Evolutionary conservation across 2,329 filamentous ascomycete genomes (phyloP).

Genomic region (Hyphodiscus sp.): DNA sequence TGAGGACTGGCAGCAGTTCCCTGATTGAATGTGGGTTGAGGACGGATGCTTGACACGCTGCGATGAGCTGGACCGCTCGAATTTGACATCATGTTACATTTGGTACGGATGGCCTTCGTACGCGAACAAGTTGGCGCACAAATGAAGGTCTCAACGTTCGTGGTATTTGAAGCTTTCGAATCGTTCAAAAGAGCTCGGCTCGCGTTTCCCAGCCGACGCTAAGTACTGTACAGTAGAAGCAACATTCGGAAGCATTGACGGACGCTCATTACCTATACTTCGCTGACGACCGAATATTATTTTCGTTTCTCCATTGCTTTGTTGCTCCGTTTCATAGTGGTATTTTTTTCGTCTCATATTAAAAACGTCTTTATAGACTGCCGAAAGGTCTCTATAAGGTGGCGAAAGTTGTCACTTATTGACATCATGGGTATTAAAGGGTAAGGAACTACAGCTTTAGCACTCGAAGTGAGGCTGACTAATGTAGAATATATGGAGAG

Average conservation of each 20-base stretch:
- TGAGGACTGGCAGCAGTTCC: constrained; percentile 45
- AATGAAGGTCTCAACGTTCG: background rate
- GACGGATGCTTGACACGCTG: constrained; percentile 51
- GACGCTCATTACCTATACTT: background rate
- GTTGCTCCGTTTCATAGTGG: background rate
- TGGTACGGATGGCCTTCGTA: constrained; percentile 1
- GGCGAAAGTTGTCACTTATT: constrained; percentile 5
- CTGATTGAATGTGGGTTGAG: constrained; percentile 13
- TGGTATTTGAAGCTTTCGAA: background rate
- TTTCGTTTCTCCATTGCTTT: background rate
- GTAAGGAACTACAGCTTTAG: constrained; percentile 31
- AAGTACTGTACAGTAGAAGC: background rate
- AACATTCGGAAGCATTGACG: background rate
- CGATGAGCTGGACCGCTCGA: constrained; percentile 44
- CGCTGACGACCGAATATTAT: background rate
- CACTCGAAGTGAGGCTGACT: background rate
- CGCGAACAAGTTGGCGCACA: background rate
- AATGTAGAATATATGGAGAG: constrained; percentile 74
- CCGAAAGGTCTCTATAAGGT: background rate
- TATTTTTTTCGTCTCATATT: background rate
- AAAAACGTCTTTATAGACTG: background rate
- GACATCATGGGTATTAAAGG: constrained; percentile 59
- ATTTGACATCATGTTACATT: constrained; percentile 24
- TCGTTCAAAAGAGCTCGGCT: background rate
- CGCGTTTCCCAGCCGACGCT: constrained; percentile 2